phyloP scores from a whole-genome alignment of 805 yeast species.

The Yamadazyma nakazawae region DNA sequence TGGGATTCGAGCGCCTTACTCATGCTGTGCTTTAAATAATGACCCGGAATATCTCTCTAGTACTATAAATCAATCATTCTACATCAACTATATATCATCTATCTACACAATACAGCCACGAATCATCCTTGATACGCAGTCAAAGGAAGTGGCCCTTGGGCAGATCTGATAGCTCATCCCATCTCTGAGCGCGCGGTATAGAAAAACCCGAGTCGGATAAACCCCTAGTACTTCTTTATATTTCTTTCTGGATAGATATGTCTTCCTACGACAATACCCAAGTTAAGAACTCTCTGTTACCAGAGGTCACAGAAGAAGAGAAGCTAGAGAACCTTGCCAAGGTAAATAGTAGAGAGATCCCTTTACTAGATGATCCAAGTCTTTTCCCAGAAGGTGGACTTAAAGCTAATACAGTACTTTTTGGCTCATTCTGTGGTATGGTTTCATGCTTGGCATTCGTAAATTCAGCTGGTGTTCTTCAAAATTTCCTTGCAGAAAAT shows the following conservation, averaged over 20 bases:
- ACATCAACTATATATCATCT: no score
- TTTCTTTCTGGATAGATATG: background rate
- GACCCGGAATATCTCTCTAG: no score
- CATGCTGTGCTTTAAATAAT: no score
- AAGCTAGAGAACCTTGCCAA: background rate
- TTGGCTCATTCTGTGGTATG: constrained; percentile 26
- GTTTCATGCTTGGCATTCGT: constrained; percentile 24
- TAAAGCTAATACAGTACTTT: constrained; percentile 17
- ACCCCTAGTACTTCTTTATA: no score
- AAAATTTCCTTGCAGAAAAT: constrained; percentile 17
- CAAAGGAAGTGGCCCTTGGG: no score
- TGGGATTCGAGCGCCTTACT: no score
- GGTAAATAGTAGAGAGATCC: constrained; percentile 4
- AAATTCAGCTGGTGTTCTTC: constrained; percentile 25
- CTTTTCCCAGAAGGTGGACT: constrained; percentile 27
- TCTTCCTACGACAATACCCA: background rate
- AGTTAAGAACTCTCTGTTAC: background rate
- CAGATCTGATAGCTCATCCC: no score
- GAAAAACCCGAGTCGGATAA: no score
- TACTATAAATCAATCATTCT: no score
- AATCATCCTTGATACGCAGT: no score
- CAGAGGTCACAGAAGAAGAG: background rate
- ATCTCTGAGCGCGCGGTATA: no score
- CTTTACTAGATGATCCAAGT: constrained; percentile 20
- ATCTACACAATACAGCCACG: no score